A percentile compares a stretch with the other conserved stretches of the same genome.
Conservation (phyloP, 345 rosid genomes). For the Hirschfeldia incana region DNA sequence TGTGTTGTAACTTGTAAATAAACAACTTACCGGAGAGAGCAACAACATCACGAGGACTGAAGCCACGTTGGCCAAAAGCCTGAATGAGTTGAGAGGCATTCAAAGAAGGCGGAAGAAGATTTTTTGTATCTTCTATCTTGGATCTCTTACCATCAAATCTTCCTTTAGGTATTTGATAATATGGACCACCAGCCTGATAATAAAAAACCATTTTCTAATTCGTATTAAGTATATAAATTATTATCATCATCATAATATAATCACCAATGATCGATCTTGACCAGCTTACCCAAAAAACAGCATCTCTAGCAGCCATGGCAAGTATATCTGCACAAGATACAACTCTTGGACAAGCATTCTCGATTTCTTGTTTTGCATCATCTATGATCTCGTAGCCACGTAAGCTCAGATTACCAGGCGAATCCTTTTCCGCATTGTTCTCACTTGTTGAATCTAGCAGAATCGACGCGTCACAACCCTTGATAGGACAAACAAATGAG, state of each 20-base stretch:
- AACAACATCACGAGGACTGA: conserved; percentile 75
- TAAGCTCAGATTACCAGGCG: conserved; percentile 79
- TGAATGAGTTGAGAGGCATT: conserved; percentile 68
- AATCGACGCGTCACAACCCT: conserved; percentile 93
- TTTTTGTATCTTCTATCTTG: conserved; percentile 77
- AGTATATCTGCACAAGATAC: conserved; percentile 93
- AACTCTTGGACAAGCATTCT: conserved; percentile 76
- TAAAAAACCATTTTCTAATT: neutral
- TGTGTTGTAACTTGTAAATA: neutral
- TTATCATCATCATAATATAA: neutral
- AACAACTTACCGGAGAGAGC: conserved; percentile 68
- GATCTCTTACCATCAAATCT: conserved; percentile 92
- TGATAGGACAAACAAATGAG: neutral
- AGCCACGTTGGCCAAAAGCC: conserved; percentile 67
- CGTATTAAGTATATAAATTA: neutral
- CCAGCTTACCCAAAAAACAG: conserved; percentile 63
- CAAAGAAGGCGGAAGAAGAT: conserved; percentile 64
- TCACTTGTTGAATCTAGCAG: conserved; percentile 80
- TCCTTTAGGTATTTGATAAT: conserved; percentile 84
- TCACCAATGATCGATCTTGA: neutral
- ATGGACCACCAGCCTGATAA: conserved; percentile 76
- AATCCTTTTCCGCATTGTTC: conserved; percentile 90
- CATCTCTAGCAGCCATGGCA: conserved; percentile 96
- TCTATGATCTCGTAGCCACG: conserved; percentile 82
- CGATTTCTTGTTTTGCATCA: conserved; percentile 68